These are phyloP conservation scores for Amanita molliuscula DNA, from an alignment of 768 basidiomycete species.

Conservation along the genomic window DNA sequence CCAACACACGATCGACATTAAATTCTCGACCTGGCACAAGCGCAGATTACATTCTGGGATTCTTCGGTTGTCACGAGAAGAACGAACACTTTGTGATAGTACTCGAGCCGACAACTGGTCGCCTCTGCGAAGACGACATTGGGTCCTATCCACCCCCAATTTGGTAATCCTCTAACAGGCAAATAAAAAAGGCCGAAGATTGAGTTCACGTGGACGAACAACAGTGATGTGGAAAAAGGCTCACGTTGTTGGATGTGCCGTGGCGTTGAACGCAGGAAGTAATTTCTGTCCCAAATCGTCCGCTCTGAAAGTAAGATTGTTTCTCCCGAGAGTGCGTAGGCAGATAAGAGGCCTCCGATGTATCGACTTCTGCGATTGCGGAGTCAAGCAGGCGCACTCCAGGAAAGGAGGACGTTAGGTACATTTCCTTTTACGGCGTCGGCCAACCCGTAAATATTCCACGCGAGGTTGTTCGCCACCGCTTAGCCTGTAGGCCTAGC, in stretches of 20 bases:
- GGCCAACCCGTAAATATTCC: no score
- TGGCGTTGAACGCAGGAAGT: constrained; percentile 50
- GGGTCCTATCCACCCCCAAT: constrained; percentile 19
- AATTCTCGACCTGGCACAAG: constrained; percentile 19
- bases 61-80: not conserved
- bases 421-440: no score
- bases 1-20: constrained; percentile 27
- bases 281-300: constrained; percentile 58
- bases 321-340: constrained; percentile 64
- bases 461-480: no score
- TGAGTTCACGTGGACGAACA: not conserved
- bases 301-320: constrained; percentile 46
- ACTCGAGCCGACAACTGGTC: constrained; percentile 42
- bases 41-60: no score
- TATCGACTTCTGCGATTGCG: constrained; percentile 36
- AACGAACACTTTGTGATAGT: constrained; percentile 24
- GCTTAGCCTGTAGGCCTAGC: no score
- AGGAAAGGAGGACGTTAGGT: no score
- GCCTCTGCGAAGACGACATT: constrained; percentile 26
- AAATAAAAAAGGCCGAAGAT: not conserved
- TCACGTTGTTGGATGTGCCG: constrained; percentile 42
- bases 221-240: constrained; percentile 8
- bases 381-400: no score
- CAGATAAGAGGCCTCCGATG: constrained; percentile 68
- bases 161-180: constrained; percentile 19